Evolutionary conservation across 257 asterid genomes (phyloP), one percentile per base, ranked within the genome.

Genomic region (Galeopsis tetrahit): DNA sequence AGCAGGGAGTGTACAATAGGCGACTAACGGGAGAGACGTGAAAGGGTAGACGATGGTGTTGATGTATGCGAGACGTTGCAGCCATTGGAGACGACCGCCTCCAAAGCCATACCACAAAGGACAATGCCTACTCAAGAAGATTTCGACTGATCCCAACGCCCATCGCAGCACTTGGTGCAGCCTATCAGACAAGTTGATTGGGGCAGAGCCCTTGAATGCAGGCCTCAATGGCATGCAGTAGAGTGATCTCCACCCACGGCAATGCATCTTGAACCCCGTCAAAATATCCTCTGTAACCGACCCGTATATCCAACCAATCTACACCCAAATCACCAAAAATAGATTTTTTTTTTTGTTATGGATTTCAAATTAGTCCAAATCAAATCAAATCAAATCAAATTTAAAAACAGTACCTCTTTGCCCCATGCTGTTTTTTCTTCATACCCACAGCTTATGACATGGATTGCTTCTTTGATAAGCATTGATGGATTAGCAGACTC

Each of bases 361-460:
- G 6, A 4, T 32, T 56, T 9, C 36, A 56, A 10, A 56, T 8
- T 1, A 56, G n/a, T 10, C 5, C 62, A 9, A 21, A 31, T 17
- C 7, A 36, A 21, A 21, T 21, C 28, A 21, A 21, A 21, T 1
- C 28, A 21, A 21, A 21, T 1, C 7, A 28, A 7, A 2, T 7
- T 7, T 21, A n/a, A 28, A 56, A 48, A 48, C 48, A 70, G 31
- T 76, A 88, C 98, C 97, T 95, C 99, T 82, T 95, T 95, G 5
- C 99, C 98, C 99, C 99, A 95, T 33, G 99, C 89, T 34, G 99
- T 95, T 72, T 95, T 95, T 82, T 95, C 99, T 80, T 95, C 99
- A 65, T 95, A 95, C 77, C 98, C 96, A 57, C 96, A 89, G 82
- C 97, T 83, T 63, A 94, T 91, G 51, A 94, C 99, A 63, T 94